Conservation (phyloP, 2,329 filamentous ascomycete genomes). For the Coleophoma eucalyptorum region DNA sequence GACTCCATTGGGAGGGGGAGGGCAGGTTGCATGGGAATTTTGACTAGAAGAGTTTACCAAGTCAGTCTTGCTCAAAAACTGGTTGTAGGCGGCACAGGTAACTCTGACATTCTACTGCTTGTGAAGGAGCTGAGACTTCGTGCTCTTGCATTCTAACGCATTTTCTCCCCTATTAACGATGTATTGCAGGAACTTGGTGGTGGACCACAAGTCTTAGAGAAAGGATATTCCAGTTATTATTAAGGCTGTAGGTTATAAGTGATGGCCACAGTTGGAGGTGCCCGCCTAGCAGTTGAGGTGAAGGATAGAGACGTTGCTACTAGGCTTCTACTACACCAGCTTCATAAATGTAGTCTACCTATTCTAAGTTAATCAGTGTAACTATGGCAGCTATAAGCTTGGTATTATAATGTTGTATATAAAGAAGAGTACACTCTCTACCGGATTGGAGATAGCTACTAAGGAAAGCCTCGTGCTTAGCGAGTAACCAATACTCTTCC, state of each 20-base stretch:
- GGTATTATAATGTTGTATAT: too few species aligned
- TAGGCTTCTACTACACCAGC: background rate
- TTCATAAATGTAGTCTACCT: too few species aligned
- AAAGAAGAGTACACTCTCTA: too few species aligned
- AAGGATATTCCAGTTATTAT: background rate
- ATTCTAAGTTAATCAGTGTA: too few species aligned
- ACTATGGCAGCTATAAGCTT: too few species aligned
- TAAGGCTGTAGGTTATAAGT: background rate
- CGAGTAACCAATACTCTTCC: too few species aligned
- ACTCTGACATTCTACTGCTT: background rate
- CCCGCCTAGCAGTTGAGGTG: background rate
- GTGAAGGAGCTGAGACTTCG: background rate
- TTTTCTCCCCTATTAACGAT: background rate
- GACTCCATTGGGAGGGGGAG: too few species aligned
- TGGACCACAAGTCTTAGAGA: background rate
- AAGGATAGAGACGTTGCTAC: background rate
- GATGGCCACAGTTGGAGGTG: background rate
- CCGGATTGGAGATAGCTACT: too few species aligned
- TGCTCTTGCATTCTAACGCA: background rate
- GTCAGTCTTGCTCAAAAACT: background rate
- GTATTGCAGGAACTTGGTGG: background rate
- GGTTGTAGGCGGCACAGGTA: background rate
- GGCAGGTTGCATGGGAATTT: background rate
- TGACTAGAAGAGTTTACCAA: background rate
- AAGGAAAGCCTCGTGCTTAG: too few species aligned